Base-by-base conservation (phyloP, 2,329 filamentous ascomycete genomes). In the Aspergillus carbonarius region DNA sequence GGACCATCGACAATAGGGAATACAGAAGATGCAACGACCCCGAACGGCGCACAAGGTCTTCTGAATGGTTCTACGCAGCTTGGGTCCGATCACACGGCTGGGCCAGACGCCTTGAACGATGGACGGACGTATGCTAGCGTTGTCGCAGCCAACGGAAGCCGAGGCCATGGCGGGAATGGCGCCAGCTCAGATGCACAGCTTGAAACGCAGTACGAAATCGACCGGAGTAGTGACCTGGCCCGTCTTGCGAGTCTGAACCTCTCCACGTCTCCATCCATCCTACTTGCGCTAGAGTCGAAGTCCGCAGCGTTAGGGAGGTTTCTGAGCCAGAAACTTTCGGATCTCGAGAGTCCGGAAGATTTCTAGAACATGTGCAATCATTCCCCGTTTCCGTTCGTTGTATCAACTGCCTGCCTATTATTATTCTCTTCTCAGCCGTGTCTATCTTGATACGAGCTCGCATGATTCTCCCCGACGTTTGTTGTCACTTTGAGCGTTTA, bases 221-320 rank as follows among this genome's bases (percentile, higher is more conserved):
- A 78, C 61, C 70, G 76, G 18, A 73, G 66, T 23, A 68, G 66
- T 32, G 76, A 78, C 55, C 69, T 78, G 8, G 72, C 71, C 2
- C 74, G 76, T 18, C 64, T 78, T 12, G 68, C 72, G 1, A 74
- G 72, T 51, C 60, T 78, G 40, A 78, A 78, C 44, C 69, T 78
- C 0, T 72, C 70, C 5, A 68, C 76, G 1, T 72, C 73, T 1
- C 75, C 76, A 0, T 63, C 73, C 1, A 76, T 77, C 3, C 64
- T 78, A 5, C 64, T 78, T 10, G 76, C 76, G 1, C 57, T 78
- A 10, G 76, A 78, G 56, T 77, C 76, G 7, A 78, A 78, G 60
- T 77, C 74, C 20, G 76, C 75, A 1, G 76, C 76, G 4, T 57
- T 78, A 42, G 76, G 73, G 6, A 68, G 70, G 10, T 78, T 78